A percentile compares a stretch with the other conserved stretches of the same genome.
phyloP scores from a whole-genome alignment of 2,329 filamentous ascomycete genomes.

The Calonectria ilicicola region DNA sequence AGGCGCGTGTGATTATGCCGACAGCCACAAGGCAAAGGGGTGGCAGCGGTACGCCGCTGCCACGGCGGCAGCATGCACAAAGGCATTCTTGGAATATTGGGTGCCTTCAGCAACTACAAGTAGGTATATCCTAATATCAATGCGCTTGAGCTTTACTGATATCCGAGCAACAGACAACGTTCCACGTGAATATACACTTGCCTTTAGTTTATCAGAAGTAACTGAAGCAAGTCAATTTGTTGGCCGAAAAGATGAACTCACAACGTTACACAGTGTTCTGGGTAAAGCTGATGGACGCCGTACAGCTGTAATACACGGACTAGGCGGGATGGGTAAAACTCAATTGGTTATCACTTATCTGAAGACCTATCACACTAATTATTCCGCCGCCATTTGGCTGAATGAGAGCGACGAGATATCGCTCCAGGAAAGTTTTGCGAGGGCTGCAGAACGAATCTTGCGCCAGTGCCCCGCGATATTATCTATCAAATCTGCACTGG shows the following conservation, averaged over 20 bases:
- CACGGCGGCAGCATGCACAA: neutral
- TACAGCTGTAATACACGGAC: slow-evolving; percentile 46
- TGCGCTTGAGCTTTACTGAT: neutral
- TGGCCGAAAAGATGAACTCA: neutral
- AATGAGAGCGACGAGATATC: slow-evolving; percentile 52
- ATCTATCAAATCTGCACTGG: neutral
- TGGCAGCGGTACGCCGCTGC: slow-evolving; percentile 20
- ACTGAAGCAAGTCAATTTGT: neutral
- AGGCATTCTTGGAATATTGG: slow-evolving; percentile 20
- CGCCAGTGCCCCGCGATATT: neutral
- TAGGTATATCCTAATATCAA: neutral
- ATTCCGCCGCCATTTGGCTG: slow-evolving; percentile 57
- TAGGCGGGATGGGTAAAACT: slow-evolving; percentile 61
- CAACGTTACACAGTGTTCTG: neutral
- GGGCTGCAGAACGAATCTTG: neutral
- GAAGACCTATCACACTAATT: slow-evolving; percentile 47
- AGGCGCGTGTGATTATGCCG: slow-evolving; percentile 28
- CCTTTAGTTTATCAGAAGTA: neutral
- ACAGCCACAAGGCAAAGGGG: slow-evolving; percentile 24
- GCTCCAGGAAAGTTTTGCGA: slow-evolving; percentile 37
- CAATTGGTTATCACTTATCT: slow-evolving; percentile 54
- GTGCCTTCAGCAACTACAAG: neutral
- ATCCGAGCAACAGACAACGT: neutral
- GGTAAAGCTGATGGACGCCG: neutral
- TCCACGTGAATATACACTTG: neutral